Evolutionary conservation across 2,329 filamentous ascomycete species (phyloP).

Genomic region (Talaromyces sp.): DNA sequence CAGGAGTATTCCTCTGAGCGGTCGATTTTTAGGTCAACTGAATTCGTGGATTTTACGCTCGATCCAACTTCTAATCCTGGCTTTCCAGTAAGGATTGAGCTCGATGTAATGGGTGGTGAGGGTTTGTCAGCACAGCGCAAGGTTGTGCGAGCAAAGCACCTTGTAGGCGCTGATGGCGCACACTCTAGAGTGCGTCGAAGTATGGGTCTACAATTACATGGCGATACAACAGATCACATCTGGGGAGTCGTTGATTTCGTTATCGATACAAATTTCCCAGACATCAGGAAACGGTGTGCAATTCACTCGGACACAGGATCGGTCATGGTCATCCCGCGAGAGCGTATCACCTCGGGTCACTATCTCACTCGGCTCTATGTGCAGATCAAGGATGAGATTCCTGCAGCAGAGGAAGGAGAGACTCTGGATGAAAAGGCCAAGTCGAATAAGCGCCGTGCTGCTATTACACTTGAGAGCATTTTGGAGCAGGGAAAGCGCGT

Average conservation of each 20-base stretch:
- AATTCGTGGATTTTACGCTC: slow-evolving; percentile 35
- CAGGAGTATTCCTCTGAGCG: slow-evolving; percentile 63
- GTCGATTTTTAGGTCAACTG: slow-evolving; percentile 63
- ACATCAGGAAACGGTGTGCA: slow-evolving; percentile 75
- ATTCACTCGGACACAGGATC: slow-evolving; percentile 71
- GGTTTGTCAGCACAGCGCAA: slow-evolving; percentile 8
- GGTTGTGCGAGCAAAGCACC: slow-evolving; percentile 61
- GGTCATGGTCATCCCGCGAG: slow-evolving; percentile 75
- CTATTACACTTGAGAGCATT: slow-evolving; percentile 60
- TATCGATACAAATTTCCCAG: slow-evolving; percentile 68
- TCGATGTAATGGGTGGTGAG: slow-evolving; percentile 28
- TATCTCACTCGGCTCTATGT: slow-evolving; percentile 67
- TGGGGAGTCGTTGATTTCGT: slow-evolving; percentile 76
- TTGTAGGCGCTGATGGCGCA: slow-evolving; percentile 69
- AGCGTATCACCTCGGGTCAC: slow-evolving; percentile 58
- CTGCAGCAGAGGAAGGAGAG: slow-evolving; percentile 43
- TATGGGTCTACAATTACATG: slow-evolving; percentile 51
- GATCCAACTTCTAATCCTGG: slow-evolving; percentile 47
- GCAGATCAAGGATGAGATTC: slow-evolving; percentile 35
- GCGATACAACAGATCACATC: slow-evolving; percentile 66
- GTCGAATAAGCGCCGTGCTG: slow-evolving; percentile 37
- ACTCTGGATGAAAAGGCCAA: slow-evolving; percentile 58
- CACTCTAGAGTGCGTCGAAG: slow-evolving; percentile 62
- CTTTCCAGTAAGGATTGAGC: slow-evolving; percentile 33
- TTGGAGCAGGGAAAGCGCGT: slow-evolving; percentile 64